Evolutionary conservation across 2,329 filamentous ascomycete genomes (phyloP), one percentile per base, ranked within the genome.

Genomic region (Aspergillus aculeatus): DNA sequence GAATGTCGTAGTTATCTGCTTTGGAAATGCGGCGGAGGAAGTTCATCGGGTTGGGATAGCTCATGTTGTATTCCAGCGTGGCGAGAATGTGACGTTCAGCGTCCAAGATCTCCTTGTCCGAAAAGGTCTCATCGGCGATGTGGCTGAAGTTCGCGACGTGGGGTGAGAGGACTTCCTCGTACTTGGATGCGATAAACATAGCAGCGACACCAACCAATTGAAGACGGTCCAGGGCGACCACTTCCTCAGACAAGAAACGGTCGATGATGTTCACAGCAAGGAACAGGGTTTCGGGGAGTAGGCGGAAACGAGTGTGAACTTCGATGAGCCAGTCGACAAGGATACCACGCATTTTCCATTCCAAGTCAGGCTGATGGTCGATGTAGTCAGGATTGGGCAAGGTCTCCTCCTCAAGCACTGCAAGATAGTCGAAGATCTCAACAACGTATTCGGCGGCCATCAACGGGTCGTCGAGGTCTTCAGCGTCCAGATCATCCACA

Each of bases 21-120:
- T 99, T 99, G 63, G 94, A 98, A 78, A 99, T 96, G 68, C 96
- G 91, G 66, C 95, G 91, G 62, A 99, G 86, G 82, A 99, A 99
- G 84, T 99, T 99, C 95, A 99, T 99, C 23, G 95, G 95, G 79
- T 99, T 99, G 58, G 95, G 95, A 74, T 97, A 99, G 82, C 93
- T 97, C 65, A 99, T 87, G 75, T 99, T 94, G 77, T 97, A 99
- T 80, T 97, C 89, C 62, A 99, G 85, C 5, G 92, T 92, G 66
- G 87, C 86, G 55, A 99, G 88, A 66, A 99, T 89, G 75, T 96
- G 96, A 67, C 95, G 90, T 79, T 99, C 95, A n/a, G 95, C 95
- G 72, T 91, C 94, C 44, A 99, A 84, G 67, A 99, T 98, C 80
- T 99, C 95, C 50, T 91, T 87, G 76, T 97, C 94, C 4, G 88